Evolutionary conservation across 495 filamentous ascomycete genomes (phyloP), one percentile per base, ranked within the genome.

Genomic region (Corynascus novoguineensis): DNA sequence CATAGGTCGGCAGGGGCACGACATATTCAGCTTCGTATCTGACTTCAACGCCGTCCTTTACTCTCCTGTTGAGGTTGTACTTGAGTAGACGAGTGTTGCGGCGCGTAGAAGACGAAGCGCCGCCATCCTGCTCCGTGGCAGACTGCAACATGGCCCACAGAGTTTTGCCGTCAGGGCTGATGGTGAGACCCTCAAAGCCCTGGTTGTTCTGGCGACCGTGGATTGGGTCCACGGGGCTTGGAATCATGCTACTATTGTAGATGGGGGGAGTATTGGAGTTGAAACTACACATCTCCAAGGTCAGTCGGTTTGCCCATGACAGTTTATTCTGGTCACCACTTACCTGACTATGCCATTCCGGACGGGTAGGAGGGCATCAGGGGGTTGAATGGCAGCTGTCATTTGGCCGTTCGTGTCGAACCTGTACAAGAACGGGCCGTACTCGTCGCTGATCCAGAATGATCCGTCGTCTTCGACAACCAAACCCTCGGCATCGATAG

Each of bases 401-500:
- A 93, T 84, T 41, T 71, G 74, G 27, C 89, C 88, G 0, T 62
- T 61, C 9, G 58, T 45, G 57, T 75, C 71, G 74, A 90, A 92
- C 10, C 84, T 77, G 59, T 73, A 90, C 22, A 89, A 72, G 59
- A 84, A 91, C 0, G 86, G 87, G 4, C 88, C 88, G 65, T 92
- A 92, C 66, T 93, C 88, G 65, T 92, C 88, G 34, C 78, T 83
- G 31, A 92, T 73, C 86, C 86, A 92, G 75, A 90, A 91, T 2
- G 75, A 73, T 53, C 80, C 83, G 53, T 90, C 82, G 0, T 67
- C 53, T 41, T 75, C 78, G 15, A 92, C 77, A n/a, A 81, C 83
- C 4, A 92, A 70, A 22, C 86, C 88, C 67, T 92, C 89, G 7
- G 80, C 62, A 67, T 93, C 88, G 2, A 90, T 50, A 1, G 83